Base-by-base conservation (phyloP, 1,284 basidiomycete genomes). In the Schizopora paradoxa region DNA sequence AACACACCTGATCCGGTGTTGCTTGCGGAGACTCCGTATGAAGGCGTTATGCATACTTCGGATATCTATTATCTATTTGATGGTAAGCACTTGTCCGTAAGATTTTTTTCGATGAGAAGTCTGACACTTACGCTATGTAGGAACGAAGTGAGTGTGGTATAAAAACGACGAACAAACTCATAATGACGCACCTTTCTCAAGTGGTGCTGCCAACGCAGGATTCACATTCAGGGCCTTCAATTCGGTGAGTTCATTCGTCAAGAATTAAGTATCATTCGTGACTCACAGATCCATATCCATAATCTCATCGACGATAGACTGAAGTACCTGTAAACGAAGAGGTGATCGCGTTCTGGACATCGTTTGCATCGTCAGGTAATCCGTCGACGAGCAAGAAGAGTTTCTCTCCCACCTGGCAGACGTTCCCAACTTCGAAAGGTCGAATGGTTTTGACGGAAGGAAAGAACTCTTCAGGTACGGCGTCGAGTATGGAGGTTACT, bases 321-420 rank as follows among this genome's bases (percentile, higher is more conserved):
- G 70, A 73, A 56, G 51, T 58, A 6, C 47, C 55, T 2, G 57
- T 74, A 5, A 63, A 69, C 4, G 51, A 58, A 36, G 67, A 72
- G 51, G 66, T 68, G 11, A 69, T 73, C 29, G 63, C 59, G 7
- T 72, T 67, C 51, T 74, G 72, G 72, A 68, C 69, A 10, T 72
- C 70, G 1, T 71, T 73, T 49, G 60, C 57, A 2, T 56, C 61
- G 2, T 56, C 56, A 5, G 67, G 66, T 11, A 41, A 67, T 44
- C 70, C 69, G 1, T 66, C 67, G 6, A 51, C 48, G 0, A 48
- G 44, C 26, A 64, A 61, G 42, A 45, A 58, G 25, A 14, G 55
- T 1, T 57, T 51, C 13, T 66, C 68, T 5, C 65, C 66, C 1
- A 22, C 38, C 7, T 70, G 68, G 69, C 51, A 49, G 14, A 26